A percentile compares a stretch with the other conserved stretches of the same genome.
Evolutionary conservation across 2,329 filamentous ascomycete genomes (phyloP).

Genomic region (Ophiocordyceps unilateralis): DNA sequence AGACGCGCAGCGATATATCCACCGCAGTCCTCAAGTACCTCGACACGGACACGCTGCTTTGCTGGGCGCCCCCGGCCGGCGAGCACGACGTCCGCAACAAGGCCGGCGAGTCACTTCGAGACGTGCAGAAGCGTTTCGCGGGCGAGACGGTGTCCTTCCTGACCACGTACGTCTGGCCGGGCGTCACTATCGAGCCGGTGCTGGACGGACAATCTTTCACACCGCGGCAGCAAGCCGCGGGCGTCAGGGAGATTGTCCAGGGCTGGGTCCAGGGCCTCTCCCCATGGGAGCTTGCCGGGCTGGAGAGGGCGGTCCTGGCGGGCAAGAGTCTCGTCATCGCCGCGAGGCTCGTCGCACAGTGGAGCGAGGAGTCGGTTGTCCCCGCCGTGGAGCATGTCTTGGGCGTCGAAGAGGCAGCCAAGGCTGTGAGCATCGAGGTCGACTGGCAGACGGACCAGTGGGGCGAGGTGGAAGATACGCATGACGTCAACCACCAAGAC

Average conservation of each 20-base stretch:
- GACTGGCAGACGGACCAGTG: slow-evolving; percentile 79
- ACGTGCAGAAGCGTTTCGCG: slow-evolving; percentile 53
- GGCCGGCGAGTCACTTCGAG: slow-evolving; percentile 43
- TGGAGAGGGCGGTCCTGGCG: slow-evolving; percentile 71
- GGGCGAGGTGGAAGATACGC: slow-evolving; percentile 96
- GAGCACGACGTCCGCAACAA: slow-evolving; percentile 29
- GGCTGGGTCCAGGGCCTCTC: slow-evolving; percentile 60
- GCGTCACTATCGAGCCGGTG: slow-evolving; percentile 60
- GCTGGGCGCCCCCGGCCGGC: slow-evolving; percentile 52
- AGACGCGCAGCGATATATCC: slow-evolving; percentile 46
- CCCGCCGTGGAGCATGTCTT: slow-evolving; percentile 28
- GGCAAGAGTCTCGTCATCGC: slow-evolving; percentile 75
- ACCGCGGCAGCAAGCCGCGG: slow-evolving; percentile 53
- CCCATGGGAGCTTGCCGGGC: slow-evolving; percentile 66
- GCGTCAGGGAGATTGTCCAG: slow-evolving; percentile 59
- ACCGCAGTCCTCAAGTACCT: slow-evolving; percentile 66
- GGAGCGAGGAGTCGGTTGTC: slow-evolving; percentile 55
- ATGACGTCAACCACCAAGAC: slow-evolving; percentile 91
- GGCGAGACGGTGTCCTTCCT: slow-evolving; percentile 56
- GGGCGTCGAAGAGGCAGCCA: slow-evolving; percentile 67
- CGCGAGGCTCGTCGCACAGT: slow-evolving; percentile 63
- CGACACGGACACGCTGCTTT: slow-evolving; percentile 80
- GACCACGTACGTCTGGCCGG: slow-evolving; percentile 63
- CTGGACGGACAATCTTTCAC: slow-evolving; percentile 64
- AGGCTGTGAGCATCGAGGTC: slow-evolving; percentile 67